phyloP scores from a whole-genome alignment of 2,329 filamentous ascomycete genomes.

The Beauveria australis region DNA sequence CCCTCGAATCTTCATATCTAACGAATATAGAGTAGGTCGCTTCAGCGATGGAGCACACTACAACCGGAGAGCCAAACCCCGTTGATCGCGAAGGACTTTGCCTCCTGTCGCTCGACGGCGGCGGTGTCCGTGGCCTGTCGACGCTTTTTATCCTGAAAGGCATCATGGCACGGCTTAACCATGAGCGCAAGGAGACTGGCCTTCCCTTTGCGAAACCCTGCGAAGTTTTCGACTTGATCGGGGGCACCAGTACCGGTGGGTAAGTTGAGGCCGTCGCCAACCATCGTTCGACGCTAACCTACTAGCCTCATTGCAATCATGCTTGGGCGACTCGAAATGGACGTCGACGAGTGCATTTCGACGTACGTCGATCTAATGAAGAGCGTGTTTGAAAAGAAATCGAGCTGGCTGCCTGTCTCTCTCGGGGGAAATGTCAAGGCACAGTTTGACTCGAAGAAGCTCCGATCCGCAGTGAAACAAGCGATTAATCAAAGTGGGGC shows the following conservation, averaged over 20 bases:
- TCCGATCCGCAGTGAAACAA: too few species aligned
- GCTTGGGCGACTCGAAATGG: conserved; percentile 32
- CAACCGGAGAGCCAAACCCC: not conserved
- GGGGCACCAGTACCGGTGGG: conserved; percentile 24
- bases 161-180: conserved; percentile 22
- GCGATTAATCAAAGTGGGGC: too few species aligned
- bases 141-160: conserved; percentile 24
- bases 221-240: conserved; percentile 31
- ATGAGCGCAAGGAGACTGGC: not conserved
- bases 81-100: conserved; percentile 14
- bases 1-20: not conserved
- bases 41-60: not conserved
- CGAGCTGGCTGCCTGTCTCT: conserved; percentile 12
- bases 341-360: conserved; percentile 29
- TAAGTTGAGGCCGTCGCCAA: not conserved
- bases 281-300: not conserved
- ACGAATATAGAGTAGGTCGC: not conserved
- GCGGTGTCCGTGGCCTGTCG: conserved; percentile 28
- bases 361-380: conserved; percentile 12
- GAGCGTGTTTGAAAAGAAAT: not conserved
- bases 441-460: too few species aligned
- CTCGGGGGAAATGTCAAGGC: not conserved
- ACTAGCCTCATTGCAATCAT: conserved; percentile 32
- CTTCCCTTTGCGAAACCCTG: conserved; percentile 22
- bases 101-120: conserved; percentile 23